A percentile compares a stretch with the other conserved stretches of the same genome.
Conservation (phyloP, 768 basidiomycete species). For the Lyophyllum decastes region DNA sequence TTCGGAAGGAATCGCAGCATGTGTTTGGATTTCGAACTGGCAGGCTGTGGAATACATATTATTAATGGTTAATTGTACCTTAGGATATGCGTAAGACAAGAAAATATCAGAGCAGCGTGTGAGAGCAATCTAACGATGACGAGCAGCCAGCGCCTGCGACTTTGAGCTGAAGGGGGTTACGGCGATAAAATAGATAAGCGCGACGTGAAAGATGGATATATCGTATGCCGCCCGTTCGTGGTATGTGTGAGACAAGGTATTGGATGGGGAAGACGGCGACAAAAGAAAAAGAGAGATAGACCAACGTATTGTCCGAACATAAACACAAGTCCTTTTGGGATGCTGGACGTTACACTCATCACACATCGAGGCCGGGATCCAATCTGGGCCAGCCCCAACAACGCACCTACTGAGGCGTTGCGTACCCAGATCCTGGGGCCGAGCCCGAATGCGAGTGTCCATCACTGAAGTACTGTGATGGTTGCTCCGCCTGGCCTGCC, state of each 20-base stretch:
- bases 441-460: conserved; percentile 40
- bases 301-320: conserved; percentile 1
- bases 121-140: conserved; percentile 10
- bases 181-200: conserved; percentile 11
- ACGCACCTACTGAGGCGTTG: conserved; percentile 38
- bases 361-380: background rate
- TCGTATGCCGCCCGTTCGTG: background rate
- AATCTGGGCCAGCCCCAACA: background rate
- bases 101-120: conserved; percentile 10
- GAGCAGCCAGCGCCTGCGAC: conserved; percentile 4
- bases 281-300: background rate
- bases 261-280: conserved; percentile 1
- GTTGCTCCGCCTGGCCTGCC: conserved; percentile 22
- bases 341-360: background rate
- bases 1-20: background rate
- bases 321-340: conserved; percentile 8
- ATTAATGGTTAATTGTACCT: conserved; percentile 12
- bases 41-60: conserved; percentile 14
- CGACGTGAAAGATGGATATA: background rate
- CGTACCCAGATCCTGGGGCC: conserved; percentile 48
- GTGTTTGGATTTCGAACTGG: background rate
- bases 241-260: conserved; percentile 3
- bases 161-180: conserved; percentile 9
- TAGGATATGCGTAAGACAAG: conserved; percentile 18
- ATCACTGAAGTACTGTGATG: conserved; percentile 36